These are phyloP conservation scores for Perkinsela sp. DNA, from an alignment of 208 protist genomes.

Conservation along the genomic window DNA sequence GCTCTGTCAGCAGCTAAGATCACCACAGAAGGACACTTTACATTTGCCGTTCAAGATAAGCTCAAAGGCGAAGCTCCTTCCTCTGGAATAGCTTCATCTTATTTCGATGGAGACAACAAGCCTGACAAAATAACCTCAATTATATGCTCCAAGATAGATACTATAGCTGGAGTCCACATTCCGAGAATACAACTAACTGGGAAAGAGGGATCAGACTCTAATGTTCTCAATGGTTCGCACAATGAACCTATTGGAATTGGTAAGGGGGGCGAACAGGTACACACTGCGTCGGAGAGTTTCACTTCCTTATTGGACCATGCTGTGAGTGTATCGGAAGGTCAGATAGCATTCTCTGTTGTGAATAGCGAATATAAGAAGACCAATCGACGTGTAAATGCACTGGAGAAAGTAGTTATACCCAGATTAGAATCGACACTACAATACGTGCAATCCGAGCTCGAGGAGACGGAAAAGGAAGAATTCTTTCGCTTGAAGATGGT, in stretches of 20 bases:
- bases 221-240: background rate
- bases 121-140: conserved; percentile 39
- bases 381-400: conserved; percentile 96
- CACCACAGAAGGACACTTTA: conserved; percentile 74
- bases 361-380: conserved; percentile 95
- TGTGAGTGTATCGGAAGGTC: conserved; percentile 82
- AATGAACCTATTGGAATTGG: conserved; percentile 49
- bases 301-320: conserved; percentile 61
- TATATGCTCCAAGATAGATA: conserved; percentile 50
- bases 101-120: too few relatives aligned
- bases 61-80: conserved; percentile 18
- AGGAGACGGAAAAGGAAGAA: conserved; percentile 95
- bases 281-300: conserved; percentile 52
- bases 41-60: conserved; percentile 68
- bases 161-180: conserved; percentile 90
- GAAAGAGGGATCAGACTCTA: conserved; percentile 5
- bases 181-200: conserved; percentile 63
- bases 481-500: conserved; percentile 95
- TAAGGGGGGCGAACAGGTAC: conserved; percentile 83
- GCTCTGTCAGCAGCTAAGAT: conserved; percentile 84
- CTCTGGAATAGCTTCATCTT: background rate
- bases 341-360: conserved; percentile 83
- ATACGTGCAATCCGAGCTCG: conserved; percentile 92
- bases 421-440: conserved; percentile 78
- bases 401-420: conserved; percentile 96